Evolutionary conservation across 1,139 yeast genomes (phyloP), one percentile per base, ranked within the genome.

Genomic region (Candida sanyaensis): DNA sequence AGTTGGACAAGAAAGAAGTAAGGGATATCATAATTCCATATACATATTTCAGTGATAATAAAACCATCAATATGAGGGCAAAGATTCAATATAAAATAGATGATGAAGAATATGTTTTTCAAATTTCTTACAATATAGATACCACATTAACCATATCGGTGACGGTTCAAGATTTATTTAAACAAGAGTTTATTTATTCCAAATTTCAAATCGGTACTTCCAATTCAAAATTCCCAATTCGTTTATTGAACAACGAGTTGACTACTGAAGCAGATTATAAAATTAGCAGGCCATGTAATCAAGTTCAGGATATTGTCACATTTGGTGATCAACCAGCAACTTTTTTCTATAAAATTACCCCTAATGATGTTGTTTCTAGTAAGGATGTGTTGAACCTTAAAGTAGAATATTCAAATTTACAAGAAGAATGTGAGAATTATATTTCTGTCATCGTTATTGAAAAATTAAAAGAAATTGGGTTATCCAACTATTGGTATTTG

Each of bases 91-190:
- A 73, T 55, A 51, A 49, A 8, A 50, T 56, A 6, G 60, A 52
- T 47, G 66, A 59, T 6, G 60, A 58, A 28, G 47, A 33, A 1
- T 67, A 52, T 46, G 54, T 49, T n/a, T 68, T 67, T 51, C 48
- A 58, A 1, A 50, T 68, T 3, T 63, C 62, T 5, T 63, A 63
- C 42, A 60, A 57, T 6, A 56, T 85, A 6, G 84, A 84, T 50
- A 75, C 83, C 5, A 69, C 82, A 1, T 68, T 88, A 33, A 67
- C 75, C 11, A 61, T 84, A 5, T 84, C 91, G 0, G 92, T 88
- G 1, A 80, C 88, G 2, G 95, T 88, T 2, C 92, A 86, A 57
- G 96, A 88, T 61, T 81, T 84, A 11, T 87, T 87, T 67, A 80
- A 79, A 49, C 61, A 77, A 1, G 65, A 76, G 7, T 71, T 73